Evolutionary conservation across 179 eudicot species (phyloP).

Genomic region (Spinacia oleracea): DNA sequence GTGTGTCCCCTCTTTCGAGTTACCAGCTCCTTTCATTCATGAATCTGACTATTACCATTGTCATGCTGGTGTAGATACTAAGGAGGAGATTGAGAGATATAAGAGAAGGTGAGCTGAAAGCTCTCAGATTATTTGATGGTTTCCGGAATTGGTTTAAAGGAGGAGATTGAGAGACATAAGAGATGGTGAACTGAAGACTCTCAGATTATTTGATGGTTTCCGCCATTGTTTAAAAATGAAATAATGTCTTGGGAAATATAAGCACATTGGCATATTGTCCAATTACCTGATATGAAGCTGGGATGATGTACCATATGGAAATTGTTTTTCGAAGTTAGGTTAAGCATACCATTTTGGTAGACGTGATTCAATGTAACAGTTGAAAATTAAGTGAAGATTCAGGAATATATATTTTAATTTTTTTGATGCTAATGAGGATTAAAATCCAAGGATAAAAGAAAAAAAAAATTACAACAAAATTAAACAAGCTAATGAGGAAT

Average conservation of each 20-base stretch:
- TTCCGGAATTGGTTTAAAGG: conserved; percentile 65
- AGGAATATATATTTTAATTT: no score
- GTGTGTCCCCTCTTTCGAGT: neutral
- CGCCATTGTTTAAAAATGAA: conserved; percentile 66
- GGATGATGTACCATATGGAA: neutral
- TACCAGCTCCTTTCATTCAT: neutral
- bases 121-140: conserved; percentile 66
- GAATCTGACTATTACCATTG: conserved; percentile 11
- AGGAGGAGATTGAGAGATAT: conserved; percentile 84
- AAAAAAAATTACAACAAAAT: no score
- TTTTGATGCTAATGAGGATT: no score
- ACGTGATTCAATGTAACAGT: neutral
- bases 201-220: conserved; percentile 63
- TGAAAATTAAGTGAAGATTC: neutral
- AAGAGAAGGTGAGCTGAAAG: conserved; percentile 76
- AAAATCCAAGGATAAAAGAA: no score
- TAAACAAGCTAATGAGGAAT: no score
- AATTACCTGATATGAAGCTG: neutral
- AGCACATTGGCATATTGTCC: neutral
- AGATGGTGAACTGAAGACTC: conserved; percentile 80
- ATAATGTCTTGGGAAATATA: neutral
- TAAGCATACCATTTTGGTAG: neutral
- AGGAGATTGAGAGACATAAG: conserved; percentile 78
- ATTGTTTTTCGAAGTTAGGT: neutral
- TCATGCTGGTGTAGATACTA: conserved; percentile 56